These are phyloP conservation scores for Vigna hirtella DNA, from an alignment of 306 rosid genomes.

Conservation along the genomic window DNA sequence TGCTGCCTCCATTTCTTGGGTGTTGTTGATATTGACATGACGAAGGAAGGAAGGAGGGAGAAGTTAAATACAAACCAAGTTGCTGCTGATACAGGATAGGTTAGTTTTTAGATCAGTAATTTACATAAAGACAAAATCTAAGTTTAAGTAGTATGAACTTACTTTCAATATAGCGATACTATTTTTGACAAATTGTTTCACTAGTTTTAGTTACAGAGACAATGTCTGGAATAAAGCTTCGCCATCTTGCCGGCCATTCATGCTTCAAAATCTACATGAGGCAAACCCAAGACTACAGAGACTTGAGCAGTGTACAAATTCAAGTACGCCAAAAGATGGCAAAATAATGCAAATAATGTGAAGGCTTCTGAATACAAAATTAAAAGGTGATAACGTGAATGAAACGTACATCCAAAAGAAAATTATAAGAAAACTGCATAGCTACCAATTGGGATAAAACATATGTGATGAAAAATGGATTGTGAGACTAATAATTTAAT, in stretches of 20 bases:
- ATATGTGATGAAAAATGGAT: neutral
- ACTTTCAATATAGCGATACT: slow-evolving; percentile 95
- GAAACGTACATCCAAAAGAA: no score
- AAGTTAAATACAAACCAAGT: no score
- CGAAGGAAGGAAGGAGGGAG: no score
- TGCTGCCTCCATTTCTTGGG: no score
- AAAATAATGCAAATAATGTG: neutral
- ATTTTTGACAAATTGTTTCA: slow-evolving; percentile 93
- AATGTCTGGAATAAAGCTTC: no score
- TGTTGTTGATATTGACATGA: no score
- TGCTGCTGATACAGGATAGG: no score
- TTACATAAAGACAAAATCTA: slow-evolving; percentile 5
- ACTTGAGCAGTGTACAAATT: slow-evolving; percentile 12
- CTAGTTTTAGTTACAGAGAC: slow-evolving; percentile 66
- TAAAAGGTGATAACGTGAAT: no score
- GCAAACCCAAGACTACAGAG: neutral
- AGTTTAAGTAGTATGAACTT: slow-evolving; percentile 35
- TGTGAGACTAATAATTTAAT: neutral
- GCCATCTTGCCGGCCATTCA: no score
- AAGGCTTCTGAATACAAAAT: no score
- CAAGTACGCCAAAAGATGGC: neutral
- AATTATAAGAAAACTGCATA: no score
- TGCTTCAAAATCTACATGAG: no score
- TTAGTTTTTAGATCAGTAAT: slow-evolving; percentile 22
- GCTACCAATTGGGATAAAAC: neutral